Base-by-base conservation (phyloP, 257 asterid species). In the Anisodus tanguticus region DNA sequence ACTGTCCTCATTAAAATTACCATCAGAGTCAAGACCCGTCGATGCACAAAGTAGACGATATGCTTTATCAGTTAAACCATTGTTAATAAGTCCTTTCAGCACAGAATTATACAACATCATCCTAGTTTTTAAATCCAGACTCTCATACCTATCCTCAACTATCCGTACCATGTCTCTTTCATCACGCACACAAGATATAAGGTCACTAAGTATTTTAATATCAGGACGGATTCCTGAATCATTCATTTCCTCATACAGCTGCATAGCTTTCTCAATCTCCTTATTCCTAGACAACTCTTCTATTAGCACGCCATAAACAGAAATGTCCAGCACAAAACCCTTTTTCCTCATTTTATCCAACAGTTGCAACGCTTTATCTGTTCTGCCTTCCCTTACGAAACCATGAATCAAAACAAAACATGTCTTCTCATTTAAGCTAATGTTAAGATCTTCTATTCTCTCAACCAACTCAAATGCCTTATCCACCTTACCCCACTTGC, bases 381-480 rank as follows among this genome's bases (percentile, higher is more conserved):
- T 90, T 88, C 94, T 88, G 66, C 86, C 68, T 83, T 89, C 93
- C 89, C 86, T 90, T 84, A 89, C 91, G 60, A 95, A 94, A 72
- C 99, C 97, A 87, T 95, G 99, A 85, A 94, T 89, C 86, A 95
- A 74, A 71, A 94, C 85, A 86, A 85, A 90, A 55, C 87, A 88
- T 0, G 97, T 93, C 91, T 93, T 94, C 91, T 95, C 97, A 43
- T 91, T 92, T 88, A 95, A 88, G 84, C 60, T 85, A 59, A 89
- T 89, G 51, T 86, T 86, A 39, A 89, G 93, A 79, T 88, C 88
- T 84, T 91, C 98, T 86, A 92, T 90, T 91, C 86, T 86, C 87
- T 91, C 95, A 84, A 94, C 87, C 88, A 93, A 85, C 90, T 91
- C 94, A 88, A 88, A 91, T 5, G 98, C 97, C 88, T 54, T 87